These are phyloP conservation scores for Aurantiochytrium sp. DNA, from an alignment of 108 stramenopile genomes.

Conservation along the genomic window DNA sequence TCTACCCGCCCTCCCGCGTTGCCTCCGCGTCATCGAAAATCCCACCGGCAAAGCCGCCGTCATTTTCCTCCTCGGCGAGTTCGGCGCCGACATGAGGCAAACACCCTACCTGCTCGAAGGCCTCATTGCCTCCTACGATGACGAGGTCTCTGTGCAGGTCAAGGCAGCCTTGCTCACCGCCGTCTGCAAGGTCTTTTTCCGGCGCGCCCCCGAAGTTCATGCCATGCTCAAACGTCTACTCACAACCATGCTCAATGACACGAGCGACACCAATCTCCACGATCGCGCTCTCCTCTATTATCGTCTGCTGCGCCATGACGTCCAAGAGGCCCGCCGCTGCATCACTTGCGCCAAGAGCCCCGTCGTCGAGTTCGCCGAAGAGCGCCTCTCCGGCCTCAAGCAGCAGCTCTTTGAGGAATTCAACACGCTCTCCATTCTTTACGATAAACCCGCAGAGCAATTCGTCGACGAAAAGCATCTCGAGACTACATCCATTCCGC, in stretches of 20 bases:
- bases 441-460: slow-evolving; percentile 74
- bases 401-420: slow-evolving; percentile 79
- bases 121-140: slow-evolving; percentile 40
- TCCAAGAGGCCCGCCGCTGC: slow-evolving; percentile 60
- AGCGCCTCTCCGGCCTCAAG: slow-evolving; percentile 60
- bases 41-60: slow-evolving; percentile 79
- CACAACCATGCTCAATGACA: slow-evolving; percentile 53
- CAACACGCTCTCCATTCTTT: slow-evolving; percentile 88
- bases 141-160: slow-evolving; percentile 25
- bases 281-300: slow-evolving; percentile 96
- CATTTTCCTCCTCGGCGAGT: slow-evolving; percentile 92
- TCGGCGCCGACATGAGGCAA: slow-evolving; percentile 73
- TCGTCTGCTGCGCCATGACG: slow-evolving; percentile 76
- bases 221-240: slow-evolving; percentile 87
- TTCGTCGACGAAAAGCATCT: slow-evolving; percentile 77
- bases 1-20: slow-evolving; percentile 70
- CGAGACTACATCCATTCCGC: slow-evolving; percentile 62
- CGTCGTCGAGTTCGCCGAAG: slow-evolving; percentile 61
- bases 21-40: slow-evolving; percentile 60
- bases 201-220: slow-evolving; percentile 92
- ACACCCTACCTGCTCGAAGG: slow-evolving; percentile 96
- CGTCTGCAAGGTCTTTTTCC: slow-evolving; percentile 87
- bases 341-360: slow-evolving; percentile 36
- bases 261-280: slow-evolving; percentile 82
- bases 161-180: slow-evolving; percentile 61